Evolutionary conservation across 805 yeast genomes (phyloP).

Genomic region (Candida oleophila): DNA sequence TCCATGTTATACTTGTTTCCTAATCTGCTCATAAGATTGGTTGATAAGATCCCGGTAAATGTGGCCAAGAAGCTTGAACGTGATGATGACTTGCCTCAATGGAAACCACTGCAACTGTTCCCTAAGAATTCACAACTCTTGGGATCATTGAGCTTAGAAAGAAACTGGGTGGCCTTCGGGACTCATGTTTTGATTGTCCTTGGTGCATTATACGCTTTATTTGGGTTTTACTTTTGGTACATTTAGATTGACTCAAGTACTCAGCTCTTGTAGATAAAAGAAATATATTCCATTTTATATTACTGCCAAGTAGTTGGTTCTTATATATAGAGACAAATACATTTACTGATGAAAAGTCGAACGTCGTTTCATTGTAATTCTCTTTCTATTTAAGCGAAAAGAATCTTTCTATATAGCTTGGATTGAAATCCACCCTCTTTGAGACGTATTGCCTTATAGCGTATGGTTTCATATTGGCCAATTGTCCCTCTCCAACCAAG

Average conservation of each 20-base stretch:
- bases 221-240: constrained; percentile 9
- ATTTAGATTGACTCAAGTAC: too few species aligned
- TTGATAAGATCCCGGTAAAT: background rate
- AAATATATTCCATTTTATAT: too few species aligned
- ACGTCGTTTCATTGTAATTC: background rate
- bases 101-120: background rate
- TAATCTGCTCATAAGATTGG: background rate
- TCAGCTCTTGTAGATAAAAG: too few species aligned
- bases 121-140: background rate
- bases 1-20: constrained; percentile 10
- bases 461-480: constrained; percentile 61
- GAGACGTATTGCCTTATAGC: constrained; percentile 64
- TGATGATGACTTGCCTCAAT: background rate
- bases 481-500: constrained; percentile 76
- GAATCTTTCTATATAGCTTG: constrained; percentile 48
- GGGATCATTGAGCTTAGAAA: constrained; percentile 1
- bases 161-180: constrained; percentile 2
- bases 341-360: too few species aligned
- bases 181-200: constrained; percentile 2
- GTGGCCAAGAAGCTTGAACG: background rate
- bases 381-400: constrained; percentile 29
- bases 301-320: too few species aligned
- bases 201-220: constrained; percentile 4
- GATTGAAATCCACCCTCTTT: constrained; percentile 68
- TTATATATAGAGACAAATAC: too few species aligned